phyloP scores from a whole-genome alignment of 768 basidiomycete genomes.

The Termitomyces heimii region DNA sequence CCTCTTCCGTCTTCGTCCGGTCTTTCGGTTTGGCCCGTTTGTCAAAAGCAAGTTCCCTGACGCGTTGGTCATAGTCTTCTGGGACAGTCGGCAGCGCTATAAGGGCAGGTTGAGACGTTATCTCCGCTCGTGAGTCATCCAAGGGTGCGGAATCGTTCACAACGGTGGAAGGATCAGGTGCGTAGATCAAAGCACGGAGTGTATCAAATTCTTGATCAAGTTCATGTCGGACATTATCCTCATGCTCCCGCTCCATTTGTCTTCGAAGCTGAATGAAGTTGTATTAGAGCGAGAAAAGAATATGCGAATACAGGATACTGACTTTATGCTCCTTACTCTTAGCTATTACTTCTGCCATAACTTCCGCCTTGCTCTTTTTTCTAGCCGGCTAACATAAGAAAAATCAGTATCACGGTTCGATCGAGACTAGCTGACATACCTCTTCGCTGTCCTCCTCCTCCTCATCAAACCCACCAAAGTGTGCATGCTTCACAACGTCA shows the following conservation, averaged over 20 bases:
- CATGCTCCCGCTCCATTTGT: conserved; percentile 85
- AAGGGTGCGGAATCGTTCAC: conserved; percentile 32
- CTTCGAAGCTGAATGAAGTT: conserved; percentile 54
- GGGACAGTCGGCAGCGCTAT: conserved; percentile 21
- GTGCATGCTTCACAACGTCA: conserved; percentile 58
- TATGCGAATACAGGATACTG: neutral
- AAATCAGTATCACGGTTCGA: neutral
- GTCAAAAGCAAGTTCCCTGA: conserved; percentile 90
- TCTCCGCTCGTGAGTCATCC: conserved; percentile 12
- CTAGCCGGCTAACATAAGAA: conserved; percentile 50
- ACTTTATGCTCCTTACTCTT: conserved; percentile 98
- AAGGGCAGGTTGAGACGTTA: conserved; percentile 13
- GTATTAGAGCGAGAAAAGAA: neutral
- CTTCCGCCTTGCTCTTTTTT: conserved; percentile 91
- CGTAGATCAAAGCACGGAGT: conserved; percentile 69
- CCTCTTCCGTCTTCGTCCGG: conserved; percentile 94
- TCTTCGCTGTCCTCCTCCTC: conserved; percentile 53
- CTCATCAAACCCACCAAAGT: conserved; percentile 87
- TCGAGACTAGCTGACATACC: conserved; percentile 14
- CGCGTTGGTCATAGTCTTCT: conserved; percentile 86
- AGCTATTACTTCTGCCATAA: conserved; percentile 96
- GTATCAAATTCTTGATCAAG: conserved; percentile 86
- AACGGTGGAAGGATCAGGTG: conserved; percentile 40
- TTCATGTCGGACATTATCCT: conserved; percentile 79
- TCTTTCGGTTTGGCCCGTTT: conserved; percentile 92